Evolutionary conservation across 1,284 basidiomycete genomes (phyloP), one percentile per base, ranked within the genome.

Genomic region (Athelia psychrophila): DNA sequence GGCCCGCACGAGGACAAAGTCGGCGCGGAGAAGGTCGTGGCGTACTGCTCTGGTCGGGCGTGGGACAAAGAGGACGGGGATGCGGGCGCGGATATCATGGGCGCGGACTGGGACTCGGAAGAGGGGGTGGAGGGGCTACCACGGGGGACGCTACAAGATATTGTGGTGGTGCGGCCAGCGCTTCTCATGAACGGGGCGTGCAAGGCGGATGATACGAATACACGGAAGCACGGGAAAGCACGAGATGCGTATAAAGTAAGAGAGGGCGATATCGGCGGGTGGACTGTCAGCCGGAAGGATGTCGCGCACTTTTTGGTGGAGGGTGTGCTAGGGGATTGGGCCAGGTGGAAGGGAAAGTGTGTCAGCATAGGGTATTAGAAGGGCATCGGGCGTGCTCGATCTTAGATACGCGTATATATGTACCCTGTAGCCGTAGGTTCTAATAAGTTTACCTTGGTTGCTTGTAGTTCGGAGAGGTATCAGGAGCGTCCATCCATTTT

Each of bases 231-330:
- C 49, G 49, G 62, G 44, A 60, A 59, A 1, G 33, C 12, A n/a
- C 10, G n/a, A n/a, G 33, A 35, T 10, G 12, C 33, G n/a, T 79
- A 82, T 58, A 65, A 71, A 27, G 71, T 71, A 18, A 64, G 64
- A 3, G 66, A 69, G 24, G 69, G 61, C 1, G 71, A 79, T 19
- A 27, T 79, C 0, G 56, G 61, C 0, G 67, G 73, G 2, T 88
- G 77, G 60, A 78, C 75, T 18, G 64, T 88, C 9, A 84, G 83
- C 36, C 70, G 86, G 59, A 72, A 70, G 58, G 86, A 88, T 61
- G 76, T 83, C 0, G 82, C 77, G 2, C 83, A 87, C 66, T 88
- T 86, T 60, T 60, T 88, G n/a, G 77, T 73, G 1, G 76, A 84
- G 52, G 71, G 68, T 1, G 64, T 76, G n/a, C 33, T 79, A 19